Percentiles rank a stretch among this genome's conserved stretches.
phyloP scores from a whole-genome alignment of 208 protist genomes.

The Trypanosoma lewisi region DNA sequence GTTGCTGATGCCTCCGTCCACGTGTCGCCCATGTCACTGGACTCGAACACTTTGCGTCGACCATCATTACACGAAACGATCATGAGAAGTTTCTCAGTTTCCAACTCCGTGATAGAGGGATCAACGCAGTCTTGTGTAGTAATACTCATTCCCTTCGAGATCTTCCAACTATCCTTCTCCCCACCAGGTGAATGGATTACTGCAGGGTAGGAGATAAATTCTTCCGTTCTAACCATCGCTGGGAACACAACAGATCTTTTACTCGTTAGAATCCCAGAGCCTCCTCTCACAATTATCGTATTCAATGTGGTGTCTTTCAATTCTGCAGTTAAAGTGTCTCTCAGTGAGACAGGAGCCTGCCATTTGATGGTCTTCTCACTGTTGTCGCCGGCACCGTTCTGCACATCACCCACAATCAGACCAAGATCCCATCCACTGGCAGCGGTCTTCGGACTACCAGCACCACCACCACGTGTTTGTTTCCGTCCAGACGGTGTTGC shows the following conservation, averaged over 20 bases:
- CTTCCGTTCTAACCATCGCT: neutral
- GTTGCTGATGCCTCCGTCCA: slow-evolving; percentile 14
- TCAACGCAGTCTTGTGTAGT: neutral
- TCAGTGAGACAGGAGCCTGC: too few relatives aligned
- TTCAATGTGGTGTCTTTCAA: too few relatives aligned
- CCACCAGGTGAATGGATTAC: neutral
- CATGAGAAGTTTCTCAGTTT: neutral
- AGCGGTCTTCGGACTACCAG: too few relatives aligned
- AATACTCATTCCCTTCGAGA: neutral
- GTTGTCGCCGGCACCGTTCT: too few relatives aligned
- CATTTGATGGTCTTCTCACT: too few relatives aligned
- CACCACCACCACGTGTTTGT: too few relatives aligned
- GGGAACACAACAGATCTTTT: neutral
- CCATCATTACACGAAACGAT: neutral
- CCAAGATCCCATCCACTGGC: too few relatives aligned
- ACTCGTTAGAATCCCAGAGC: neutral
- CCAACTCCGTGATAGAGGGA: neutral
- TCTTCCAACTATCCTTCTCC: neutral
- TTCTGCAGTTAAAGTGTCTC: too few relatives aligned
- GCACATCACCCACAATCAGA: too few relatives aligned
- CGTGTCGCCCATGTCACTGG: slow-evolving; percentile 15
- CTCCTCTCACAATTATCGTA: neutral
- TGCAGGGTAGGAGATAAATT: neutral
- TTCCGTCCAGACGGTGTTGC: too few relatives aligned
- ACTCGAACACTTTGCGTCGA: slow-evolving; percentile 11